phyloP scores from a whole-genome alignment of 108 stramenopile genomes.

The Cyclotella cryptica region DNA sequence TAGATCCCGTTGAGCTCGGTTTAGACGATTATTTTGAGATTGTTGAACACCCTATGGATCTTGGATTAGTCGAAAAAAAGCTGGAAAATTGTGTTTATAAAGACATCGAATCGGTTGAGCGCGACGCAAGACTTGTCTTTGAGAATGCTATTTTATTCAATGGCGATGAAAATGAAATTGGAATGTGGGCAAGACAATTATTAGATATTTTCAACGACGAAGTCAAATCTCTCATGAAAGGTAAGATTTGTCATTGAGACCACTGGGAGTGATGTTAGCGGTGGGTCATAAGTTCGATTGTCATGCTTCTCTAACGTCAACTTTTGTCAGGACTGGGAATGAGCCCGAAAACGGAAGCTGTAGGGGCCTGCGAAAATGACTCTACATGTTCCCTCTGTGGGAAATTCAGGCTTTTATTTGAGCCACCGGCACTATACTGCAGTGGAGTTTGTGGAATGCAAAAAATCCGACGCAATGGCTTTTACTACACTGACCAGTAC shows the following conservation, averaged over 20 bases:
- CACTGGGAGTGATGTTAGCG: conserved; percentile 23
- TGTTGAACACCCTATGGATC: conserved; percentile 88
- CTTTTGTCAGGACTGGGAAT: conserved; percentile 15
- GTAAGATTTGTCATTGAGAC: background rate
- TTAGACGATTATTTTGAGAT: conserved; percentile 97
- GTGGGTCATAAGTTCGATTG: background rate
- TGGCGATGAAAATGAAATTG: conserved; percentile 85
- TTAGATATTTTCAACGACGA: conserved; percentile 68
- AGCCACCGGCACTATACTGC: conserved; percentile 90
- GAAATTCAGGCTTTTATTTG: conserved; percentile 67
- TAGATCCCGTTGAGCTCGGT: conserved; percentile 93
- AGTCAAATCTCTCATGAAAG: conserved; percentile 60
- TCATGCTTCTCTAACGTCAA: background rate
- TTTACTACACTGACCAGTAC: conserved; percentile 81
- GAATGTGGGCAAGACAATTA: conserved; percentile 76
- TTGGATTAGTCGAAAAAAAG: conserved; percentile 77
- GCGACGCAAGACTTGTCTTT: conserved; percentile 80
- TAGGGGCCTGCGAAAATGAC: conserved; percentile 52
- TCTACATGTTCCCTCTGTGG: conserved; percentile 83
- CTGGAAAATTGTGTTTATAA: conserved; percentile 80
- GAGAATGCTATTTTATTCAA: conserved; percentile 91
- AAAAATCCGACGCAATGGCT: conserved; percentile 81
- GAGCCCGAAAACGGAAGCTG: conserved; percentile 55
- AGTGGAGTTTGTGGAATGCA: conserved; percentile 83
- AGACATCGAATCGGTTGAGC: conserved; percentile 69